Base-by-base conservation (phyloP, 768 basidiomycete species). In the Vararia minispora region DNA sequence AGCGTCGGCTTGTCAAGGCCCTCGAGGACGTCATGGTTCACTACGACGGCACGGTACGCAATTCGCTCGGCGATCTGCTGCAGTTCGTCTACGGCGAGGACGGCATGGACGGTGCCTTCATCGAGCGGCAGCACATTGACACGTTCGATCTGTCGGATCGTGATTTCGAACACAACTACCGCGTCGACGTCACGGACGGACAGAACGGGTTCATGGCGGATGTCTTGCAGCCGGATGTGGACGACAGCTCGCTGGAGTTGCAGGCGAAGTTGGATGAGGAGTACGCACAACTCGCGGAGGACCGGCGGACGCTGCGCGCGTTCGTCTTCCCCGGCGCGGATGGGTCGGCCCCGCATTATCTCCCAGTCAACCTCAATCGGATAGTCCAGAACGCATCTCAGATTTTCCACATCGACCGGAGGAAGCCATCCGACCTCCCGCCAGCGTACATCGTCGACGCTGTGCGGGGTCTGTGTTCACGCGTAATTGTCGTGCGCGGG, bases 21-120 rank as follows among this genome's bases (percentile, higher is more conserved):
- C 64, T 98, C 49, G 95, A 98, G 59, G 95, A 98, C 46, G 84
- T 99, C 32, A 87, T 83, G 76, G 92, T 98, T 27, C 85, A 85
- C 58, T 99, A 98, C 54, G 95, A 99, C 45, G 92, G 94, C 20
- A 98, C 95, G 0, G 94, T 98, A 17, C 77, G 95, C 38, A 99
- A 99, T 55, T 98, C 95, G 3, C 71, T 94, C 3, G 94, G 94
- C 11, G 92, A 98, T 59, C 75, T 99, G 26, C 72, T 99, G 20
- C 92, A 98, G 55, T 97, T 97, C 58, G 70, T 89, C 17, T 99
- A 99, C 47, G 95, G 95, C 22, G 95, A 99, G 56, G 95, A 99
- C 52, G 95, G 95, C 29, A 97, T 98, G 86, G 95, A 99, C 54
- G 95, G 88, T 42, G 89, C 90, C 0, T 92, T 80, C 59, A 95